Percentiles rank a stretch among this genome's conserved stretches.
phyloP scores from a whole-genome alignment of 768 basidiomycete genomes.

The Crepidotus variabilis region DNA sequence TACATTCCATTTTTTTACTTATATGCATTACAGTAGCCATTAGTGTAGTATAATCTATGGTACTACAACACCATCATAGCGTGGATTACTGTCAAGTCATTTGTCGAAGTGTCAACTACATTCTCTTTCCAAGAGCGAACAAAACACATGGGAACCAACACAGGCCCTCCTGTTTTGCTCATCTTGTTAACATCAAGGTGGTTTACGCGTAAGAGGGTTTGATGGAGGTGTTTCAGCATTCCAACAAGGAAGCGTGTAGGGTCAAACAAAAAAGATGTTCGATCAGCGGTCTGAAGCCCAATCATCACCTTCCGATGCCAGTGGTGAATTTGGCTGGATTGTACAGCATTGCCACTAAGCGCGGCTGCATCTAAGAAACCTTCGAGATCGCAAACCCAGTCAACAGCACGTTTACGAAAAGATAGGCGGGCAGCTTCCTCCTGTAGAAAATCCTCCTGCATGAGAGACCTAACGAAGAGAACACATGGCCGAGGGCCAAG shows the following conservation, averaged over 20 bases:
- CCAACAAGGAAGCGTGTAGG: background rate
- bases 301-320: background rate
- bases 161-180: background rate
- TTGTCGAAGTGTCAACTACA: background rate
- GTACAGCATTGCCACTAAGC: background rate
- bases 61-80: background rate
- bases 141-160: background rate
- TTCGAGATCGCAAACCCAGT: background rate
- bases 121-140: background rate
- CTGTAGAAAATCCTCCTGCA: background rate
- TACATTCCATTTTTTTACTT: too few relatives aligned
- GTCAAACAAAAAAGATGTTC: background rate
- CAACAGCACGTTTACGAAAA: background rate
- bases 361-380: background rate
- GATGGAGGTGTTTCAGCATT: background rate
- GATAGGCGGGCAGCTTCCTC: background rate
- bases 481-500: background rate
- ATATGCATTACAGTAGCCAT: too few relatives aligned
- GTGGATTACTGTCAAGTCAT: background rate
- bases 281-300: background rate
- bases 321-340: background rate
- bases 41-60: too few relatives aligned
- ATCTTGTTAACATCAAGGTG: background rate
- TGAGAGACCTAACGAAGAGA: background rate
- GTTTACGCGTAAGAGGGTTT: background rate